These are phyloP conservation scores for Fistulinella prunicolor DNA, from an alignment of 768 basidiomycete genomes.

Conservation along the genomic window DNA sequence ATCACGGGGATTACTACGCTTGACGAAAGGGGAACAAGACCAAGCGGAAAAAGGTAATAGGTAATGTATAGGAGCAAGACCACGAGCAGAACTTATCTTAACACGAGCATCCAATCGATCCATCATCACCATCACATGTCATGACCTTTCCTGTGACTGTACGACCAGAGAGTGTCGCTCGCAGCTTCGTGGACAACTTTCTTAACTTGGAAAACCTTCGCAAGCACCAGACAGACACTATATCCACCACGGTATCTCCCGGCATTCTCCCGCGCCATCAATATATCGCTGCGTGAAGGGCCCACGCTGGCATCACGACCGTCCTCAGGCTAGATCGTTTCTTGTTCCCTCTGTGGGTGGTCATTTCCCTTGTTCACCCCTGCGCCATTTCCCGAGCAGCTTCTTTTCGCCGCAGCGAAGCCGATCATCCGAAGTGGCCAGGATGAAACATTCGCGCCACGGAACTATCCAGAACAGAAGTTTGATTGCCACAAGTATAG, in stretches of 20 bases:
- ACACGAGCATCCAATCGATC: background rate
- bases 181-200: background rate
- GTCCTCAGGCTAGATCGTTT: constrained; percentile 4
- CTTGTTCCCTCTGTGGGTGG: constrained; percentile 12
- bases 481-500: constrained; percentile 20
- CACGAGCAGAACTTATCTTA: background rate
- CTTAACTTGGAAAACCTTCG: background rate
- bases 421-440: constrained; percentile 18
- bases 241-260: constrained; percentile 20
- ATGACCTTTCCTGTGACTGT: background rate
- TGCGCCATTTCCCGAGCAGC: constrained; percentile 17
- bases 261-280: constrained; percentile 16
- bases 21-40: constrained; percentile 5
- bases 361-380: constrained; percentile 11
- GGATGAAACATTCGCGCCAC: constrained; percentile 23
- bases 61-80: background rate
- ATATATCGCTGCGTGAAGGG: constrained; percentile 6
- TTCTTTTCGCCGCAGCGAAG: constrained; percentile 21
- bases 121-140: background rate
- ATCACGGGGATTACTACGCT: constrained; percentile 10
- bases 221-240: background rate
- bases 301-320: constrained; percentile 1
- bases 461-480: constrained; percentile 22
- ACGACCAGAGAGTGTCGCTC: too few relatives aligned
- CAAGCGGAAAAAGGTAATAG: background rate